phyloP scores from a whole-genome alignment of 1,284 basidiomycete genomes.

The Ustilago esculenta region DNA sequence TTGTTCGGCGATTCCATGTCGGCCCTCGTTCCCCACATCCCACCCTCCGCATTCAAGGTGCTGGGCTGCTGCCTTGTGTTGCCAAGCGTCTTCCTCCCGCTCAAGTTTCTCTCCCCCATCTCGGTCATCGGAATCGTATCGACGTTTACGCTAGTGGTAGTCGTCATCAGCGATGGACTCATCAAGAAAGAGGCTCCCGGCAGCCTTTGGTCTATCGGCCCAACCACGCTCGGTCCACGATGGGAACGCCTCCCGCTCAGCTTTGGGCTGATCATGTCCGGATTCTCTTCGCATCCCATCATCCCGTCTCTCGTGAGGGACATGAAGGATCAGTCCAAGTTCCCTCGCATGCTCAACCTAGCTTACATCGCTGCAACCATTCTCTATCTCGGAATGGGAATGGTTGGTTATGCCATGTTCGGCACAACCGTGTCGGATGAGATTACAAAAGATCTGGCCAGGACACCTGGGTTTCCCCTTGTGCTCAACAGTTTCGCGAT shows the following conservation, averaged over 20 bases:
- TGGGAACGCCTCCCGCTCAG: slow-evolving; percentile 71
- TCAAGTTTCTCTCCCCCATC: slow-evolving; percentile 59
- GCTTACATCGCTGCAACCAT: slow-evolving; percentile 85
- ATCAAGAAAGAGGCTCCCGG: slow-evolving; percentile 82
- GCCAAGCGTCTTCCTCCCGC: slow-evolving; percentile 61
- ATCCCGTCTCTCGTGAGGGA: slow-evolving; percentile 89
- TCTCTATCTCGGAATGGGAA: slow-evolving; percentile 82
- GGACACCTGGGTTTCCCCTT: slow-evolving; percentile 79
- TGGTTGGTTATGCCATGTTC: slow-evolving; percentile 85
- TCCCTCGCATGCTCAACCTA: slow-evolving; percentile 82
- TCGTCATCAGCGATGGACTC: slow-evolving; percentile 85
- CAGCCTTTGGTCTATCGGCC: slow-evolving; percentile 79
- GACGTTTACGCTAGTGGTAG: slow-evolving; percentile 74
- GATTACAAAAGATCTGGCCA: slow-evolving; percentile 85
- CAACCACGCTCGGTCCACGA: slow-evolving; percentile 75
- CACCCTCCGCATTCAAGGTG: slow-evolving; percentile 53
- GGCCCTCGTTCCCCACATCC: slow-evolving; percentile 45
- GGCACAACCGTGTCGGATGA: slow-evolving; percentile 72
- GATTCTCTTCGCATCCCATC: slow-evolving; percentile 93
- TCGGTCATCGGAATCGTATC: slow-evolving; percentile 68
- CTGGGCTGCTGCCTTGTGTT: slow-evolving; percentile 54
- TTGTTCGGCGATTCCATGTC: slow-evolving; percentile 60
- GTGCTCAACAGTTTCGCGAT: slow-evolving; percentile 80
- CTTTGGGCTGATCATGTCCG: slow-evolving; percentile 95
- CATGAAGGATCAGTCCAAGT: slow-evolving; percentile 84